Evolutionary conservation across 495 filamentous ascomycete species (phyloP), one percentile per base, ranked within the genome.

Genomic region (Neurospora africana): DNA sequence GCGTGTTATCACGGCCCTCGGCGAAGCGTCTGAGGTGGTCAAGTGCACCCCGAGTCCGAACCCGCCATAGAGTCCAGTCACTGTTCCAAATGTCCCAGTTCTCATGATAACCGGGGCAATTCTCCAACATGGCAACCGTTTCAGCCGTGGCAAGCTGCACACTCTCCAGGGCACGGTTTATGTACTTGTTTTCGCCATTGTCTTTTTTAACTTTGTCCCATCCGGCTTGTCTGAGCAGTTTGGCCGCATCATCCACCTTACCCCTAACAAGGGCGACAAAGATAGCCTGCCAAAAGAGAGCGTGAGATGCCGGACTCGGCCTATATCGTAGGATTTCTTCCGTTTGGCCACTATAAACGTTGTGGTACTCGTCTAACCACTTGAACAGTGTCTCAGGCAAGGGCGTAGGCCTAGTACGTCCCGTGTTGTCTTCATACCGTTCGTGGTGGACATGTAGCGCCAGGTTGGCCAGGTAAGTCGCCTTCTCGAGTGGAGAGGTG

Each of bases 21-120:
- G 92, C 92, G 75, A 93, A 93, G 70, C 82, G 86, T 53, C 88
- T 86, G 13, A 97, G 84, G 53, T 92, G 88, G 13, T 86, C 84
- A 19, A 91, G 82, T 3, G 91, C 87, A 68, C 88, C 85, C 36
- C 87, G 81, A 11, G 92, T 88, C 13, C 89, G 87, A 70, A 90
- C 88, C 68, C 94, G 87, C 76, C 93, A 97, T 21, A 92, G 74
- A 5, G 83, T 86, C 94, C 94, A 98, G 68, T 93, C 92, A 68
- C 84, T 84, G 30, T 88, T 89, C 44, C 85, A 87, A 43, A 93
- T 86, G 74, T 96, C 88, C 94, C 94, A 98, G 73, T 93, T 86
- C 17, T 84, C 83, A 70, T 81, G 83, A 33, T 87, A 77, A 17
- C 87, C 88, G 15, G 94, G 94, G 75, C 92, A 96, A 33, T 84